phyloP scores from a whole-genome alignment of 257 asterid genomes.

The Capsicum baccatum region DNA sequence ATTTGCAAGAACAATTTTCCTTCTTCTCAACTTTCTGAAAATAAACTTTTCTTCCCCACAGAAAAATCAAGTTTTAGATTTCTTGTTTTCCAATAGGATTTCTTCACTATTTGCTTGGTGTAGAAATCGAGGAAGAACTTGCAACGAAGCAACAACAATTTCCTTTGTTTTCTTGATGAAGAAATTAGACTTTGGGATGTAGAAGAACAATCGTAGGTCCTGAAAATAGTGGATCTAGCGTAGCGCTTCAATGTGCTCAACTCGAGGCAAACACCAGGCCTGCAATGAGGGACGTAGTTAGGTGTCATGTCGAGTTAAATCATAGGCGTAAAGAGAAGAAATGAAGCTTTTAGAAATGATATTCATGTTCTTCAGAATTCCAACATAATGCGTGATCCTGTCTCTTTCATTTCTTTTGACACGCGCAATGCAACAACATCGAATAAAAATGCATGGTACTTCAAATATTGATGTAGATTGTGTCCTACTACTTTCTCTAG shows the following conservation, averaged over 20 bases:
- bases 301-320: slow-evolving; percentile 40
- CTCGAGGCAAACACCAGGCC: slow-evolving; percentile 47
- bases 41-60: too few species aligned
- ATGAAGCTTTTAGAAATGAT: not conserved
- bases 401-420: not conserved
- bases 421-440: not conserved
- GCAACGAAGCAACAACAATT: slow-evolving; percentile 27
- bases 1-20: too few species aligned
- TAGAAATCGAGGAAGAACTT: slow-evolving; percentile 24
- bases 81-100: too few species aligned
- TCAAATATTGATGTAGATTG: not conserved
- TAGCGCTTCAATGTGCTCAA: slow-evolving; percentile 53
- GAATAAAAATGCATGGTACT: not conserved
- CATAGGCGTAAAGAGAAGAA: slow-evolving; percentile 16
- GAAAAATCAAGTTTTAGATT: too few species aligned
- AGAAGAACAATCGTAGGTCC: slow-evolving; percentile 51
- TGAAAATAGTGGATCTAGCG: slow-evolving; percentile 34
- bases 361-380: not conserved
- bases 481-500: not conserved
- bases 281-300: slow-evolving; percentile 48
- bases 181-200: slow-evolving; percentile 47
- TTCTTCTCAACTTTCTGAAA: too few species aligned
- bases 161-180: slow-evolving; percentile 47
- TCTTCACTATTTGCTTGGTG: too few species aligned
- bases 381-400: not conserved